Evolutionary conservation across 176 grass and related monocot genomes (phyloP).

Genomic region (Musa acuminata): DNA sequence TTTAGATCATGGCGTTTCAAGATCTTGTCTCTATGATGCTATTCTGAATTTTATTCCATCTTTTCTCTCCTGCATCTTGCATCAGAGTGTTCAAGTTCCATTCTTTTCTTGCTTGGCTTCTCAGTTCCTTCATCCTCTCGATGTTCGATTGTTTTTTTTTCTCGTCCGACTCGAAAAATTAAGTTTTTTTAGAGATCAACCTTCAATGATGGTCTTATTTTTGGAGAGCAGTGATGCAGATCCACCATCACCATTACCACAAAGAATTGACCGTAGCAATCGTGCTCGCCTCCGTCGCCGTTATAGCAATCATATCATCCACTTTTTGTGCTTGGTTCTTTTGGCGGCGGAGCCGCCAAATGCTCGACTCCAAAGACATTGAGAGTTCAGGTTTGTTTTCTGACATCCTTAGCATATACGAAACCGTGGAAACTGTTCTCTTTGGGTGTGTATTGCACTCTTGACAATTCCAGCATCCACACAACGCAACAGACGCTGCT

Average conservation of each 20-base stretch:
- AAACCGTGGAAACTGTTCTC: no score
- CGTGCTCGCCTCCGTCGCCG: constrained; percentile 46
- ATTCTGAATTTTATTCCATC: neutral
- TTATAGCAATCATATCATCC: constrained; percentile 54
- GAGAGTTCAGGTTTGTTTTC: constrained; percentile 46
- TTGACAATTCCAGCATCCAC: neutral
- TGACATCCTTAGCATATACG: neutral
- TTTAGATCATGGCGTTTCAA: neutral
- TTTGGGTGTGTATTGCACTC: neutral
- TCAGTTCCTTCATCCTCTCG: no score
- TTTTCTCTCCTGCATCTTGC: neutral
- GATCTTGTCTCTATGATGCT: neutral
- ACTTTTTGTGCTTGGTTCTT: constrained; percentile 56
- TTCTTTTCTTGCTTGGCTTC: no score
- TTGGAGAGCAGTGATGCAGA: constrained; percentile 37
- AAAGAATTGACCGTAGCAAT: constrained; percentile 54
- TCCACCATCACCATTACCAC: constrained; percentile 51
- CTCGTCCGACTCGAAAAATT: neutral
- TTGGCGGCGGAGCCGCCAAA: constrained; percentile 48
- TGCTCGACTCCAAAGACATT: constrained; percentile 27
- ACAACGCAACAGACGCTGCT: constrained; percentile 23
- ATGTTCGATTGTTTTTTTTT: neutral
- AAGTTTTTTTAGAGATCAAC: no score
- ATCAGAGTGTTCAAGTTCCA: no score
- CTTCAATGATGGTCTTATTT: neutral